Evolutionary conservation across 1,284 basidiomycete genomes (phyloP).

Genomic region (Jaminaea rosea): DNA sequence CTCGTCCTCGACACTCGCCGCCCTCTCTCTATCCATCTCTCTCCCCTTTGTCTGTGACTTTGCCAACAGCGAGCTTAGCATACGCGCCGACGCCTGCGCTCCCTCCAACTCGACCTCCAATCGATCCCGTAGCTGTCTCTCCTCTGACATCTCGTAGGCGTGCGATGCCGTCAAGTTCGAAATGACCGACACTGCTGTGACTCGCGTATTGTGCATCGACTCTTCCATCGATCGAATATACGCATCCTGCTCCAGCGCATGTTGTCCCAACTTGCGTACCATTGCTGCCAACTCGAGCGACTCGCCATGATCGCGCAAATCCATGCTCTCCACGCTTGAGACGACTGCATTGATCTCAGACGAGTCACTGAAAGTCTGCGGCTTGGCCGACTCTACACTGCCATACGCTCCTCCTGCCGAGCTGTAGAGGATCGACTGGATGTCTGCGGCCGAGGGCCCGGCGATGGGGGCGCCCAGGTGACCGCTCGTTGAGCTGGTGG

Average conservation of each 20-base stretch:
- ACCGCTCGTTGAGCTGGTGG: slow-evolving; percentile 11
- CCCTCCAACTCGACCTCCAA: slow-evolving; percentile 42
- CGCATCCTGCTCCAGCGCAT: slow-evolving; percentile 6
- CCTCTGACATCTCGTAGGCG: slow-evolving; percentile 29
- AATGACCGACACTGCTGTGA: slow-evolving; percentile 39
- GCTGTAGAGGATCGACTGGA: slow-evolving; percentile 29
- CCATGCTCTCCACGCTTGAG: slow-evolving; percentile 23
- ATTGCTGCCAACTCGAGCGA: slow-evolving; percentile 25
- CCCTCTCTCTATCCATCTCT: slow-evolving; percentile 4
- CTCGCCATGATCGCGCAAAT: slow-evolving; percentile 10
- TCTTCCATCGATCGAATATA: slow-evolving; percentile 5
- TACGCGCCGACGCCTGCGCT: slow-evolving; percentile 36
- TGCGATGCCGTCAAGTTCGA: slow-evolving; percentile 34
- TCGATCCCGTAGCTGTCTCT: slow-evolving; percentile 28
- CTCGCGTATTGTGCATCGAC: slow-evolving; percentile 27
- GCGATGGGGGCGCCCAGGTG: slow-evolving; percentile 35
- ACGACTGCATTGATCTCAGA: slow-evolving; percentile 15
- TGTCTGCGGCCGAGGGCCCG: slow-evolving; percentile 32
- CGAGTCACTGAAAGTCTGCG: not conserved
- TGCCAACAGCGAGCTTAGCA: slow-evolving; percentile 36
- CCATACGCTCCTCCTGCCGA: not conserved
- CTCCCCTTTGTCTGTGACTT: slow-evolving; percentile 22
- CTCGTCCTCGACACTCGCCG: slow-evolving; percentile 10
- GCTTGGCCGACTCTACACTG: not conserved
- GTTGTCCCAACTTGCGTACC: slow-evolving; percentile 15